phyloP scores from a whole-genome alignment of 805 yeast genomes.

The Ascoidea asiatica region DNA sequence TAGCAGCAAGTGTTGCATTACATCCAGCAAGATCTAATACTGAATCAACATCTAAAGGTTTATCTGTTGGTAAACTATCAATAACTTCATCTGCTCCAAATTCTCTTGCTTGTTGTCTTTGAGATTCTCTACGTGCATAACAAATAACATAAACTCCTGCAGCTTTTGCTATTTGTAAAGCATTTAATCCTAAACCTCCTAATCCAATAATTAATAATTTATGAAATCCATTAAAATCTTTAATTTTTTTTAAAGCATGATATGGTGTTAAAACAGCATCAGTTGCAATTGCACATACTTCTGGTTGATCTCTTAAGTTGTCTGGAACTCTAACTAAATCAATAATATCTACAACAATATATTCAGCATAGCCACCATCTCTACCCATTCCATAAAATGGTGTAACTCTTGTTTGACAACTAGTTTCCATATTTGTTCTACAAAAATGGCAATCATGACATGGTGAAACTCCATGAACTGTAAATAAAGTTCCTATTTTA shows the following conservation, averaged over 20 bases:
- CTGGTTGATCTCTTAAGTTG: not conserved
- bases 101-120: slow-evolving; percentile 36
- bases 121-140: slow-evolving; percentile 35
- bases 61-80: no score
- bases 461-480: not conserved
- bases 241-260: not conserved
- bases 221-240: not conserved
- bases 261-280: not conserved
- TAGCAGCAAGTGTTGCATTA: not conserved
- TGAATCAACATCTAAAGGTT: not conserved
- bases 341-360: not conserved
- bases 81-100: slow-evolving; percentile 51
- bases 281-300: not conserved
- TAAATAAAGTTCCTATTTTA: not conserved
- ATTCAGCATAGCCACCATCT: not conserved
- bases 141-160: slow-evolving; percentile 53
- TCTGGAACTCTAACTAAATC: not conserved
- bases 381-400: not conserved
- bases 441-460: not conserved
- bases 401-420: not conserved
- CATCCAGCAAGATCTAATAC: not conserved
- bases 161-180: slow-evolving; percentile 23
- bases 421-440: not conserved
- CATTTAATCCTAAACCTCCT: not conserved
- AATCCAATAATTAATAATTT: not conserved